A percentile compares a stretch with the other conserved stretches of the same genome.
These are phyloP conservation scores for Chlorella sp. DNA, from an alignment of 139 green algal genomes.

Conservation along the genomic window DNA sequence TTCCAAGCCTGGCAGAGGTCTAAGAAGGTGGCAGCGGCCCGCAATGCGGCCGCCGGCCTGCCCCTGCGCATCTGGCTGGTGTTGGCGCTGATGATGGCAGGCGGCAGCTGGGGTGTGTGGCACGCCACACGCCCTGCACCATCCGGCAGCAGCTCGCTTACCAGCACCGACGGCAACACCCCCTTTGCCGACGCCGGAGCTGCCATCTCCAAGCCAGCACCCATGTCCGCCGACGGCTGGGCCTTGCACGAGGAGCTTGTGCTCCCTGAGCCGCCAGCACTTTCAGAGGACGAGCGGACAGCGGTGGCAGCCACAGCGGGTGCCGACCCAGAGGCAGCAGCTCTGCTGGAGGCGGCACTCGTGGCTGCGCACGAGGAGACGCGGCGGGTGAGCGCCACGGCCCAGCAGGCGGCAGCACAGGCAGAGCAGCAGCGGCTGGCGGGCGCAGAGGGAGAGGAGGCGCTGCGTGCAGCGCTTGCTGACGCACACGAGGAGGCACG, in stretches of 20 bases:
- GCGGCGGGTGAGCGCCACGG: neutral
- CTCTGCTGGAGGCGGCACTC: neutral
- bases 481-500: neutral
- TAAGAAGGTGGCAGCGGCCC: neutral
- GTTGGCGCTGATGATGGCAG: neutral
- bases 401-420: neutral
- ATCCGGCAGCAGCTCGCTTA: neutral
- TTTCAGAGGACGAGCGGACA: neutral
- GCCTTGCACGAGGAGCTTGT: neutral
- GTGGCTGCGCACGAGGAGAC: neutral
- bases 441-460: neutral
- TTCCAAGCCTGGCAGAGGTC: slow-evolving; percentile 37
- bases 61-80: neutral
- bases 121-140: neutral
- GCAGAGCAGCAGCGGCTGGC: neutral
- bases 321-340: neutral
- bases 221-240: neutral
- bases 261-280: neutral
- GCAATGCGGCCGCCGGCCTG: neutral
- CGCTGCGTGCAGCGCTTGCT: neutral
- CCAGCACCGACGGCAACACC: neutral
- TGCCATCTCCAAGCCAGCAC: no score
- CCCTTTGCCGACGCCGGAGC: neutral
- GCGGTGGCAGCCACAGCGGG: neutral
- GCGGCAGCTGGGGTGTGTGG: neutral